Base-by-base conservation (phyloP, 305 asterid species). In the Rubia peregrina region DNA sequence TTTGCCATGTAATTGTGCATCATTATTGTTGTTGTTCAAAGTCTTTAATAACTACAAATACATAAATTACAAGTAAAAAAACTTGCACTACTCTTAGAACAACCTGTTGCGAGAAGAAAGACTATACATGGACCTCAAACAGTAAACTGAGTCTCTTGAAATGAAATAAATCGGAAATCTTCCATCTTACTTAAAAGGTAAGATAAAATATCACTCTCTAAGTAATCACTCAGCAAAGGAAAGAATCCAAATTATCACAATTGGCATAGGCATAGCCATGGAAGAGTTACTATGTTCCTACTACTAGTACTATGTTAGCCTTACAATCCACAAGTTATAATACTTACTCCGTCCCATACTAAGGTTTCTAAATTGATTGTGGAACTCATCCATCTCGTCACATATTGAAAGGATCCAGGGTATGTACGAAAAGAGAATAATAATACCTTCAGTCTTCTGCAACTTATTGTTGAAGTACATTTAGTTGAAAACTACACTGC, bases 401-500 rank as follows among this genome's bases (percentile, higher is more conserved):
- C 44, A 10, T 38, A 51, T 12, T 26, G 44, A 62, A 24, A 74
- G 26, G 41, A 68, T 48, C 38, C 59, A 17, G 19, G 11, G 53
- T 64, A 38, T 22, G 38, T 30, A 57, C 40, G 1, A 42, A 73
- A 38, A 80, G 48, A 44, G 33, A 64, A 13, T 7, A 22, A 65
- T 33, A 71, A 73, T 90, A 95, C 99, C 99, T 92, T 95, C 99
- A 67, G 97, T 95, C 81, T 91, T 85, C 83, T 90, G 97, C 87
- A 90, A 76, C 90, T 83, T 88, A 80, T 89, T 89, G 85, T 89
- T 84, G 75, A 90, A 90, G 84, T 92, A 95, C 83, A 79, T 85
- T 85, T 92, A 95, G 85, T 92, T 89, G 96, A 92, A 95, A 78
- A 95, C 84, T 67, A 95, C 98, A 85, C 92, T 95, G 72, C 99